phyloP scores from a whole-genome alignment of 2,329 filamentous ascomycete species.

The Alternaria novae-zelandiae region DNA sequence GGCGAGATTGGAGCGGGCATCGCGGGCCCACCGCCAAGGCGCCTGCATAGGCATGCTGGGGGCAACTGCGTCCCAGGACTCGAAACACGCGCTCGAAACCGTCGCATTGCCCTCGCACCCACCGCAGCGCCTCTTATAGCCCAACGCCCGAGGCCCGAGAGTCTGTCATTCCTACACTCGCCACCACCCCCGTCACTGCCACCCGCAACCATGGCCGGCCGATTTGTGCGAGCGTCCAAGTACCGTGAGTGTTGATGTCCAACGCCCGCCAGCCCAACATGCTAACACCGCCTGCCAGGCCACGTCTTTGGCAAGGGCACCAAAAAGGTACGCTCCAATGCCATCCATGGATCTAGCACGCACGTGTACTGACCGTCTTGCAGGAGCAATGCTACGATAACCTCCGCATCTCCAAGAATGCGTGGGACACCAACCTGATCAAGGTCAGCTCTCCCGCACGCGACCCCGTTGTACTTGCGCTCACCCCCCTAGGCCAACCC shows the following conservation, averaged over 20 bases:
- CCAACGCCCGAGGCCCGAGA: conserved; percentile 12
- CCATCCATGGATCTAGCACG: not conserved
- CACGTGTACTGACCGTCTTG: conserved; percentile 14
- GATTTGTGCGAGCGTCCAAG: conserved; percentile 76
- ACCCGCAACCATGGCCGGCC: conserved; percentile 64
- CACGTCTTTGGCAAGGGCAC: conserved; percentile 97
- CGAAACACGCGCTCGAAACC: conserved; percentile 19
- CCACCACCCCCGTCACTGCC: conserved; percentile 4
- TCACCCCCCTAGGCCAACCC: conserved; percentile 76
- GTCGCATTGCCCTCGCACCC: conserved; percentile 12
- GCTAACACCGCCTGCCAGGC: conserved; percentile 62
- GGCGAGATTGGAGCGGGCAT: conserved; percentile 6
- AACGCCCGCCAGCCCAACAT: conserved; percentile 33
- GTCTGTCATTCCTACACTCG: conserved; percentile 14
- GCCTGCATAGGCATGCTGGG: conserved; percentile 7
- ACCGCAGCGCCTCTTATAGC: conserved; percentile 11
- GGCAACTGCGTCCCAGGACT: conserved; percentile 9
- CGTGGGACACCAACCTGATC: conserved; percentile 98
- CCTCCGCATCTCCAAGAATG: conserved; percentile 94
- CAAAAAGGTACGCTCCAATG: conserved; percentile 68
- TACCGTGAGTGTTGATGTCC: conserved; percentile 61
- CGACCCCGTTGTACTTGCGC: conserved; percentile 37
- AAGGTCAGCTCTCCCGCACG: conserved; percentile 69
- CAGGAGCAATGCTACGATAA: conserved; percentile 98
- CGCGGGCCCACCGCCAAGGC: conserved; percentile 21